Base-by-base conservation (phyloP, 129 eudicot species). In the Calendula officinalis region DNA sequence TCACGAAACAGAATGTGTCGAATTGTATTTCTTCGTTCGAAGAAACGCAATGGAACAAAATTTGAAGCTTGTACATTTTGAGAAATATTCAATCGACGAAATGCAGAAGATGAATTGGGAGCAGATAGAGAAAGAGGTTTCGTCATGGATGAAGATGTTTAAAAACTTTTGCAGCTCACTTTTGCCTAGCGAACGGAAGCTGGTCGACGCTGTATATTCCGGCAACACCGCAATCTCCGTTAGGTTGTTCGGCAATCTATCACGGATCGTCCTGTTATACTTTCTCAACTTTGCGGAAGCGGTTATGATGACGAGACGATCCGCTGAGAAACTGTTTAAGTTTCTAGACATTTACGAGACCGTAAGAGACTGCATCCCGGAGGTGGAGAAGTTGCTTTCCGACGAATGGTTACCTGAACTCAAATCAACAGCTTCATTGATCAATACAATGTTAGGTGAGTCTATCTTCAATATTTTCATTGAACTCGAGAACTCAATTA, bases 41-140 rank as follows among this genome's bases (percentile, higher is more conserved):
- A 55, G 96, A 65, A 86, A 78, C 13, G 88, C 86, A 3, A 35
- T 87, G 51, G 96, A 92, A 27, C 83, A 69, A 4, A 54, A 62
- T 14, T 57, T 92, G 22, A 80, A 83, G 46, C 67, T 64, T 8
- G 32, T 62, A 4, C 81, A 81, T 7, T 82, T 80, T 15, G 94
- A 84, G 6, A 91, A 84, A 40, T 63, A 55, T 41, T 84, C 90
- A 58, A 74, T 82, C n/a, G 98, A 91, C 3, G 98, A 91, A 32
- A 64, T 91, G 68, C 90, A 80, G 52, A 91, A 77, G 69, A 91
- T 82, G 86, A 70, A 70, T 0, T 84, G 98, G 96, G 96, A 91
- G 15, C 35, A 74, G 6, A 64, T 87, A 12, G 98, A 87, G 72
- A 75, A 86, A 49, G 95, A 87, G 40, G 77, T 91, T 9, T 70